phyloP scores from a whole-genome alignment of 164 flowering plant species.

The Nymphaea thermarum region DNA sequence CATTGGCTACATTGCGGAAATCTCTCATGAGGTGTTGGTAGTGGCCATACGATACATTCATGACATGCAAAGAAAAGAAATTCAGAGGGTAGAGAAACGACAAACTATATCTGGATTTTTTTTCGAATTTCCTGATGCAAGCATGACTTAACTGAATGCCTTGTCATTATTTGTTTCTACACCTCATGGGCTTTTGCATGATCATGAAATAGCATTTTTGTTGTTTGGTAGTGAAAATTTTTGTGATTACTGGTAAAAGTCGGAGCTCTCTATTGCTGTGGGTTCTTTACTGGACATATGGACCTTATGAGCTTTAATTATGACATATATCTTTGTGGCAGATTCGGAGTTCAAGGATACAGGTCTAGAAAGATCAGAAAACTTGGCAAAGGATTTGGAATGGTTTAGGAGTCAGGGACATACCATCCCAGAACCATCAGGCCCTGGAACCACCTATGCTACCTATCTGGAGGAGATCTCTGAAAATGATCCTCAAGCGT shows the following conservation, averaged over 20 bases:
- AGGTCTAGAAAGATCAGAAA: conserved; percentile 80
- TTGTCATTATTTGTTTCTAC: too few species aligned
- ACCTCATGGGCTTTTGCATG: too few species aligned
- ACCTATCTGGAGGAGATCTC: conserved; percentile 60
- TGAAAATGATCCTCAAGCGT: conserved; percentile 84
- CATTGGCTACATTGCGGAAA: too few species aligned
- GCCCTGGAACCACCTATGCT: conserved; percentile 63
- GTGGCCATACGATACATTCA: too few species aligned
- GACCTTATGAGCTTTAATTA: neutral
- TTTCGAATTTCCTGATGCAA: too few species aligned
- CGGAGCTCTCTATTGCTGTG: neutral
- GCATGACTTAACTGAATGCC: too few species aligned
- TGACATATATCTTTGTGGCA: conserved; percentile 18
- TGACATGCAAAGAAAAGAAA: too few species aligned
- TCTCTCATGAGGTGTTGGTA: too few species aligned
- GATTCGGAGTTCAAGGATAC: conserved; percentile 89
- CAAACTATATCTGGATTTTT: too few species aligned
- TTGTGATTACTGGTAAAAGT: neutral
- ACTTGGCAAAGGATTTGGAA: conserved; percentile 73
- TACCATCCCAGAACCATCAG: conserved; percentile 82
- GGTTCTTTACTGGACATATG: too few species aligned
- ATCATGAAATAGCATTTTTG: too few species aligned
- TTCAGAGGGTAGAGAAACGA: too few species aligned
- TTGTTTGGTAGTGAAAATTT: neutral
- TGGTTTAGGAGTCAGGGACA: conserved; percentile 91